Evolutionary conservation across 2,329 filamentous ascomycete species (phyloP).

Genomic region (Fusarium decemcellulare): DNA sequence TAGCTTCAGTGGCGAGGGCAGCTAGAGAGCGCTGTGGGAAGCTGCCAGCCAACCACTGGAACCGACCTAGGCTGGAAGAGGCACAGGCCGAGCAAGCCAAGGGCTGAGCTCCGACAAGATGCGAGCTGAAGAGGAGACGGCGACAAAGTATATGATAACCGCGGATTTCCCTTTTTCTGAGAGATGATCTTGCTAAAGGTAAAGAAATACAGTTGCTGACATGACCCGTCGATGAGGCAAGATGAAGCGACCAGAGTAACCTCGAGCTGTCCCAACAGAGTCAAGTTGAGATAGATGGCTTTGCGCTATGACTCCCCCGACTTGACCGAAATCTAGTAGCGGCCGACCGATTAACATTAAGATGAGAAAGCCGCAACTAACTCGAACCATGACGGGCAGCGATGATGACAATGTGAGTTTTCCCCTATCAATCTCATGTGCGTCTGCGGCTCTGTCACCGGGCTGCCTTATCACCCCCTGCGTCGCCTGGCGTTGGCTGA

Average conservation of each 20-base stretch:
- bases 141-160: constrained; percentile 18
- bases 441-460: constrained; percentile 15
- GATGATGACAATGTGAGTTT: constrained; percentile 29
- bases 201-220: not conserved
- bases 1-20: constrained; percentile 15
- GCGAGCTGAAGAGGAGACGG: constrained; percentile 6
- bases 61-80: constrained; percentile 36
- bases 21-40: constrained; percentile 24
- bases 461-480: constrained; percentile 16
- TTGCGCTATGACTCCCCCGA: constrained; percentile 31
- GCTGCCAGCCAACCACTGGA: constrained; percentile 38
- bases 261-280: too few species aligned
- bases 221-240: not conserved
- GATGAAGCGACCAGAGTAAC: not conserved
- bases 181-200: not conserved
- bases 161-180: constrained; percentile 1
- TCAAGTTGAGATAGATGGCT: constrained; percentile 16
- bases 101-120: not conserved
- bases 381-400: constrained; percentile 5
- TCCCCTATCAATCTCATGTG: constrained; percentile 16
- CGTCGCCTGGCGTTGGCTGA: constrained; percentile 30
- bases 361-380: not conserved
- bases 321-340: constrained; percentile 12
- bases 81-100: constrained; percentile 28
- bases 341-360: not conserved